Percentiles rank a stretch among this genome's conserved stretches.
phyloP scores from a whole-genome alignment of 2,329 filamentous ascomycete species.

The Talaromyces sp. region DNA sequence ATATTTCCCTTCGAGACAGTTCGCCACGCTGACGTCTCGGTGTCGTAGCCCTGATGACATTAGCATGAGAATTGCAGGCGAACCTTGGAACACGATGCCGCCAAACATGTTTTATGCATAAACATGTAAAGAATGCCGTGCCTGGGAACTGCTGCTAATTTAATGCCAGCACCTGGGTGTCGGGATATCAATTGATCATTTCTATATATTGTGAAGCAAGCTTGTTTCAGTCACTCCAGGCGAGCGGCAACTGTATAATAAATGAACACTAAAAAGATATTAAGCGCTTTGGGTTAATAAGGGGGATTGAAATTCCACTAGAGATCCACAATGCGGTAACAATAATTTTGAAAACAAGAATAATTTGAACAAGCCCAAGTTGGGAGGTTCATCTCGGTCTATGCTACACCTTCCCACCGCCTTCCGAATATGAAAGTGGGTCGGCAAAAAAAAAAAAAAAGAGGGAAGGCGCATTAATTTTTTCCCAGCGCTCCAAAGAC shows the following conservation, averaged over 20 bases:
- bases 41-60: neutral
- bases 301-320: neutral
- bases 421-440: neutral
- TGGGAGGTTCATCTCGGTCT: neutral
- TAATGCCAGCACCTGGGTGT: no score
- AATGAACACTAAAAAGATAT: neutral
- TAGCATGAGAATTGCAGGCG: neutral
- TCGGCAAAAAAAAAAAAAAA: neutral
- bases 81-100: slow-evolving; percentile 4
- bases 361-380: neutral
- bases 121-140: neutral
- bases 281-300: neutral
- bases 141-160: no score
- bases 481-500: neutral
- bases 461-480: neutral
- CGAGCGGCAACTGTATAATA: neutral
- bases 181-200: neutral
- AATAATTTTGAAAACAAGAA: neutral
- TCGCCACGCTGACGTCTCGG: slow-evolving; percentile 12
- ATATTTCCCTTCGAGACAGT: neutral
- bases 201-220: neutral
- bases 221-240: neutral
- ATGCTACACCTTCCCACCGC: neutral
- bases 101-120: slow-evolving; percentile 2
- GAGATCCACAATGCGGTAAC: neutral